phyloP scores from a whole-genome alignment of 352 stramenopile genomes.

The Pythium myriotylum region DNA sequence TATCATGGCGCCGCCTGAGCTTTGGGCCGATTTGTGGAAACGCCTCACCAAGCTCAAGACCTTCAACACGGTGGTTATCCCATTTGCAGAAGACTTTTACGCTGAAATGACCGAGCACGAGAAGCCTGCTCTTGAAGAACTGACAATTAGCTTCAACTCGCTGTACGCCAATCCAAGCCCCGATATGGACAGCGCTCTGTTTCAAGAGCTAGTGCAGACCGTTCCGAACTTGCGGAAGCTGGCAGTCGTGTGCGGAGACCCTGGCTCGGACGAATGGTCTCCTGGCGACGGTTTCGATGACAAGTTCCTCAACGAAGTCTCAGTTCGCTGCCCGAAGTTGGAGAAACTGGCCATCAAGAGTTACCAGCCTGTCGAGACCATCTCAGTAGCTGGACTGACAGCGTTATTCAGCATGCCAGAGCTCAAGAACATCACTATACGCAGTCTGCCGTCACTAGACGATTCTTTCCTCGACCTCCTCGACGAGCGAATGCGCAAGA shows the following conservation, averaged over 20 bases:
- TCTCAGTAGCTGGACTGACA: slow-evolving; percentile 3
- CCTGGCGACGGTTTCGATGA: slow-evolving; percentile 11
- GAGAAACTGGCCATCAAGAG: slow-evolving; percentile 17
- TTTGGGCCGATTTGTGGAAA: slow-evolving; percentile 5
- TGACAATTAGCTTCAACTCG: slow-evolving; percentile 21
- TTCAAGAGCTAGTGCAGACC: not conserved
- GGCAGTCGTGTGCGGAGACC: slow-evolving; percentile 10
- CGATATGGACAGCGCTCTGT: slow-evolving; percentile 11
- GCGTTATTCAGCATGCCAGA: not conserved
- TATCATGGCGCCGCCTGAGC: slow-evolving; percentile 7
- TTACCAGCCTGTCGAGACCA: slow-evolving; percentile 1
- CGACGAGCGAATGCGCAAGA: slow-evolving; percentile 1
- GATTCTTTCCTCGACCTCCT: slow-evolving; percentile 15
- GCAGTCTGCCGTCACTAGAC: slow-evolving; percentile 9
- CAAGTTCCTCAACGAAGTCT: slow-evolving; percentile 11
- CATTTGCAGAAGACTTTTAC: slow-evolving; percentile 10
- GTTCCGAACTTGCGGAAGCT: slow-evolving; percentile 11
- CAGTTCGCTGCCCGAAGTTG: slow-evolving; percentile 1
- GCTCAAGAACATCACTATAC: slow-evolving; percentile 5
- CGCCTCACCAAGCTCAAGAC: slow-evolving; percentile 16
- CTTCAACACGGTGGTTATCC: slow-evolving; percentile 22
- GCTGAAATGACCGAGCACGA: slow-evolving; percentile 1
- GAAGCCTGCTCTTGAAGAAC: slow-evolving; percentile 15
- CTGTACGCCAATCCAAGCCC: not conserved
- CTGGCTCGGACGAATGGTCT: slow-evolving; percentile 6